phyloP scores from a whole-genome alignment of 1,139 yeast species.

The Suhomyces choctaworum region DNA sequence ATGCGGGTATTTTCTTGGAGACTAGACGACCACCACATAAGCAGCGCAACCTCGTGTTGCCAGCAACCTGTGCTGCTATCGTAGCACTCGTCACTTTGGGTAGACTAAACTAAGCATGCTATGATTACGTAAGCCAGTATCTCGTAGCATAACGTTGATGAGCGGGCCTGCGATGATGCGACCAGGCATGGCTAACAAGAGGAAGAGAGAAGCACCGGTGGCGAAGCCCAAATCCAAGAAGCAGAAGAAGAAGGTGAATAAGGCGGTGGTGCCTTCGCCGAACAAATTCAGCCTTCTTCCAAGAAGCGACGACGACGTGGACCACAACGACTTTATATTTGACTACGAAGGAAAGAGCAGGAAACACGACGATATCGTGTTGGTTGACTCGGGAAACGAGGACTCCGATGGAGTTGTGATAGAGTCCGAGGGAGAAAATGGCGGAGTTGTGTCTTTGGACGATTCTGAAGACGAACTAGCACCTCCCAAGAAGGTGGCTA shows the following conservation, averaged over 20 bases:
- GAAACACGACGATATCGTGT: constrained; percentile 22
- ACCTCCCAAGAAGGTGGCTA: constrained; percentile 17
- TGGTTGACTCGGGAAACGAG: constrained; percentile 28
- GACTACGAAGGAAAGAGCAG: constrained; percentile 22
- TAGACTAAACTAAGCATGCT: not conserved
- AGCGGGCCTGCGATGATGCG: too few species aligned
- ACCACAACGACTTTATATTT: constrained; percentile 21
- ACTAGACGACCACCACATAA: not conserved
- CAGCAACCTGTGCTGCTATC: not conserved
- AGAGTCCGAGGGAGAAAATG: constrained; percentile 36
- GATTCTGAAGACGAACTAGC: constrained; percentile 18
- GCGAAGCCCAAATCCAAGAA: constrained; percentile 22
- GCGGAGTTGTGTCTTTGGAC: constrained; percentile 16
- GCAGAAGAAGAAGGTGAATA: constrained; percentile 19
- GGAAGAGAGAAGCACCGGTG: constrained; percentile 24
- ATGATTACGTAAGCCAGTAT: constrained; percentile 3
- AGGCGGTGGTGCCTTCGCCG: constrained; percentile 13
- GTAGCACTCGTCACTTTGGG: not conserved
- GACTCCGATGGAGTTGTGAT: constrained; percentile 34
- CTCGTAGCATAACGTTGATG: too few species aligned
- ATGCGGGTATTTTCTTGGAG: constrained; percentile 1
- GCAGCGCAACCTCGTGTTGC: not conserved
- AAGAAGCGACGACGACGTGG: constrained; percentile 21
- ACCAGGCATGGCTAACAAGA: constrained; percentile 15
- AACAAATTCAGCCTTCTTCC: constrained; percentile 25